Conservation (phyloP, 371 early-diverging fungal species). For the Blakeslea trispora region DNA sequence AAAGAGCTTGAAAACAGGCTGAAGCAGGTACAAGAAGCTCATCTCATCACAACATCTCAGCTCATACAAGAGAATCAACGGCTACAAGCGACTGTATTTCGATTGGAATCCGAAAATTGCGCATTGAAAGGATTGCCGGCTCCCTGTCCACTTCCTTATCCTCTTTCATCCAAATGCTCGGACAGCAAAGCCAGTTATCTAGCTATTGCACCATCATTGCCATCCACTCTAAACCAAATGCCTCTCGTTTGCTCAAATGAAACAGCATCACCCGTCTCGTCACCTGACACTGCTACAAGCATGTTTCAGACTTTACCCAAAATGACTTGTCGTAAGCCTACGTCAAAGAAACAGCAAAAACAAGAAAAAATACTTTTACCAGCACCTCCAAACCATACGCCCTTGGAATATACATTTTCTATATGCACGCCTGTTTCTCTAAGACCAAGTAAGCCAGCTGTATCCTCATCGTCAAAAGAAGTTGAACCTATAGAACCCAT, state of each 20-base stretch:
- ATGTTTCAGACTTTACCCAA: no score
- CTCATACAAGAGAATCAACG: conserved; percentile 46
- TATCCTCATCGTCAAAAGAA: conserved; percentile 8
- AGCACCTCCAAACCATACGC: conserved; percentile 3
- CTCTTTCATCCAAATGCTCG: neutral
- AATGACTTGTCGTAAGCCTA: conserved; percentile 1
- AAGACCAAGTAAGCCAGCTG: conserved; percentile 10
- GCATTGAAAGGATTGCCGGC: conserved; percentile 34
- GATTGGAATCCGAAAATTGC: conserved; percentile 44
- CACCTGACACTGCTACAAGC: conserved; percentile 12
- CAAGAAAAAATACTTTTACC: neutral
- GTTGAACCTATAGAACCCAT: conserved; percentile 25
- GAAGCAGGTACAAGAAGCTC: conserved; percentile 56
- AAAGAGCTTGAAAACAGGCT: conserved; percentile 66
- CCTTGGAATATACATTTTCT: conserved; percentile 41
- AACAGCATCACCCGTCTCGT: conserved; percentile 6
- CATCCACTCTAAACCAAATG: conserved; percentile 10
- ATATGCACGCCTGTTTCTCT: conserved; percentile 44
- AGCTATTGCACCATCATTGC: conserved; percentile 20
- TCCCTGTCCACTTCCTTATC: conserved; percentile 7
- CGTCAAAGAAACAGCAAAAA: conserved; percentile 5
- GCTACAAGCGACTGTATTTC: conserved; percentile 33
- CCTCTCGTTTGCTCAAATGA: conserved; percentile 3
- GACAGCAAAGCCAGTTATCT: conserved; percentile 2
- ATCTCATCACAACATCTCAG: conserved; percentile 34